Conservation (phyloP, 148 eudicot genomes). For the Silene conica region DNA sequence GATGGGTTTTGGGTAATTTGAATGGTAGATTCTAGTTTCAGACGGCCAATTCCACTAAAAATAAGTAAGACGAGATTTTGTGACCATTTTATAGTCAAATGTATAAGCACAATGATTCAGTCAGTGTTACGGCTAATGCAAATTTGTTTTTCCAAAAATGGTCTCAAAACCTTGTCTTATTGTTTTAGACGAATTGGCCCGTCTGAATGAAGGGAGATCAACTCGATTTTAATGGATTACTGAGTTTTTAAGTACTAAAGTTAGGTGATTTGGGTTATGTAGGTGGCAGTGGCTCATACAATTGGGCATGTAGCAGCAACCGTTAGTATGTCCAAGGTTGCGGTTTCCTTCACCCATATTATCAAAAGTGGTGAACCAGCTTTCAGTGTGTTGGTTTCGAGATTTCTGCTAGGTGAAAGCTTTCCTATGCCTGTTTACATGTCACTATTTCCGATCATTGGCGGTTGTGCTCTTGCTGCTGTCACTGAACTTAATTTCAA, state of each 20-base stretch:
- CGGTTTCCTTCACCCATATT: constrained; percentile 53
- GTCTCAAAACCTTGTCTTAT: too few relatives aligned
- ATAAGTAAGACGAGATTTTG: too few relatives aligned
- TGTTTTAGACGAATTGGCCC: too few relatives aligned
- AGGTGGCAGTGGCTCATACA: constrained; percentile 63
- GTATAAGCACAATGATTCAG: too few relatives aligned
- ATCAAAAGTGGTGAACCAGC: constrained; percentile 61
- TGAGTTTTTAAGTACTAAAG: background rate
- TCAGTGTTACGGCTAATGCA: too few relatives aligned
- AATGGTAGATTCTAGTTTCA: too few relatives aligned
- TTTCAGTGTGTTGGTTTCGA: constrained; percentile 51
- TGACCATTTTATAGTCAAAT: too few relatives aligned
- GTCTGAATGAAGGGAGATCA: too few relatives aligned
- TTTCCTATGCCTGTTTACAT: constrained; percentile 46
- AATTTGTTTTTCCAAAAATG: too few relatives aligned
- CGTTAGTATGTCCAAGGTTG: constrained; percentile 54
- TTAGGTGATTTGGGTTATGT: constrained; percentile 20
- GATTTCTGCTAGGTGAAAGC: constrained; percentile 42
- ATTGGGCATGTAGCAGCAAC: constrained; percentile 64
- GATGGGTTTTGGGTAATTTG: background rate
- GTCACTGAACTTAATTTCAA: constrained; percentile 57
- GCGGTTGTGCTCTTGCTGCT: constrained; percentile 52
- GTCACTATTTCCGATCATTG: constrained; percentile 49
- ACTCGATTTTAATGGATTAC: background rate
- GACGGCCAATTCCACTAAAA: too few relatives aligned